A percentile compares a stretch with the other conserved stretches of the same genome.
phyloP scores from a whole-genome alignment of 768 basidiomycete species.

The Hygrocybe coccinea region DNA sequence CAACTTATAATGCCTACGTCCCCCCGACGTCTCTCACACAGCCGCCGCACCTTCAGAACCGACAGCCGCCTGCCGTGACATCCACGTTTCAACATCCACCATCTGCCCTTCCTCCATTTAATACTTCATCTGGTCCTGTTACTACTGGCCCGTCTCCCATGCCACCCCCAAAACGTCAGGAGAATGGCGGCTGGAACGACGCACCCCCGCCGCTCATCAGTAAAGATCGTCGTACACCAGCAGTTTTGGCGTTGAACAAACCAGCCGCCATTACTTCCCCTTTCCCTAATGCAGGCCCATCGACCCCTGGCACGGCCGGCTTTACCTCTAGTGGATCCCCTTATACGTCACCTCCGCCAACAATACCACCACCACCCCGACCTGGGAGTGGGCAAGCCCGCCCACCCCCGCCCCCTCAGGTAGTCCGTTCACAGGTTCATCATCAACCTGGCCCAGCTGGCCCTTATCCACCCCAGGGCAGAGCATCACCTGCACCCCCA shows the following conservation, averaged over 20 bases:
- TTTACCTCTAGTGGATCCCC: slow-evolving; percentile 43
- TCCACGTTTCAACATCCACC: neutral
- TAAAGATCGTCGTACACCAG: slow-evolving; percentile 42
- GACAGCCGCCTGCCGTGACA: neutral
- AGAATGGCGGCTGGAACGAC: slow-evolving; percentile 90
- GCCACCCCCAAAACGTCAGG: slow-evolving; percentile 58
- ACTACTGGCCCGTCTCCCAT: slow-evolving; percentile 8
- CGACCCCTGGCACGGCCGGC: slow-evolving; percentile 37
- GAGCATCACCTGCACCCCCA: slow-evolving; percentile 27
- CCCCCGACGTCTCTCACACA: slow-evolving; percentile 5
- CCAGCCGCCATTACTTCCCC: slow-evolving; percentile 78
- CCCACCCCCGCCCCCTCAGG: slow-evolving; percentile 40
- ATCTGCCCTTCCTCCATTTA: neutral
- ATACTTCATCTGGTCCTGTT: neutral
- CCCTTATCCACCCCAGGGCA: slow-evolving; percentile 17
- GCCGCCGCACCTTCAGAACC: slow-evolving; percentile 10
- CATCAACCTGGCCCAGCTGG: slow-evolving; percentile 12
- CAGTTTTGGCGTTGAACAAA: slow-evolving; percentile 45
- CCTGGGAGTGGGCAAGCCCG: slow-evolving; percentile 56
- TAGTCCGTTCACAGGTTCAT: slow-evolving; percentile 30
- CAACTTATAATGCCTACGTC: slow-evolving; percentile 14
- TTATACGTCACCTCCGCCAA: slow-evolving; percentile 36
- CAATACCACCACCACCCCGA: slow-evolving; percentile 60
- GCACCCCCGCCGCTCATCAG: slow-evolving; percentile 56
- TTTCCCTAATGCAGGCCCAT: slow-evolving; percentile 67